Evolutionary conservation across 768 basidiomycete species (phyloP).

Genomic region (Suillus subaureus): DNA sequence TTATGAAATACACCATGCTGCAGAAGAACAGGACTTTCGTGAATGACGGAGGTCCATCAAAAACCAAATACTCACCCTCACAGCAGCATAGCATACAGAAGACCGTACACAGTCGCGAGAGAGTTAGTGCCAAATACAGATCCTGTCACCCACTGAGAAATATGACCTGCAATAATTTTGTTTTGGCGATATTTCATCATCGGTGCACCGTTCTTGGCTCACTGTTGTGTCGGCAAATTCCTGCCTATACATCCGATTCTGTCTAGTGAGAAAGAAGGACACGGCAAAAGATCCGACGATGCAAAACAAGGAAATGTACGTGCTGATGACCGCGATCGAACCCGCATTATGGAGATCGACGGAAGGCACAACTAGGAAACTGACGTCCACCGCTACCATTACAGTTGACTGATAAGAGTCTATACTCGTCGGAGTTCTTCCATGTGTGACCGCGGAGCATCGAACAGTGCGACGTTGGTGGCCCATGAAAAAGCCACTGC

Average conservation of each 20-base stretch:
- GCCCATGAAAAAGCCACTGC: slow-evolving; percentile 9
- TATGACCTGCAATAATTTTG: neutral
- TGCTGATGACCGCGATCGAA: slow-evolving; percentile 15
- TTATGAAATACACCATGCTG: slow-evolving; percentile 31
- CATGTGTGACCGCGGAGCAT: slow-evolving; percentile 46
- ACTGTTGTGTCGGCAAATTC: slow-evolving; percentile 32
- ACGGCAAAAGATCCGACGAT: slow-evolving; percentile 38
- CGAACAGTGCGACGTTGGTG: slow-evolving; percentile 35
- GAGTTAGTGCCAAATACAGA: slow-evolving; percentile 20
- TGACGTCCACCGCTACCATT: slow-evolving; percentile 53
- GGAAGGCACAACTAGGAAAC: slow-evolving; percentile 51
- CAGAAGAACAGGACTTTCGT: neutral
- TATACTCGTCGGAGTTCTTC: slow-evolving; percentile 42
- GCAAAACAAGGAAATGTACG: slow-evolving; percentile 39
- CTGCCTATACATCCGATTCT: slow-evolving; percentile 33
- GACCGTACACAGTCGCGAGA: slow-evolving; percentile 33
- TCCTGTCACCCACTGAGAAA: slow-evolving; percentile 12
- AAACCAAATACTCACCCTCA: slow-evolving; percentile 17
- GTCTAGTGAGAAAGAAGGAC: slow-evolving; percentile 38
- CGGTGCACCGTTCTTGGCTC: slow-evolving; percentile 1
- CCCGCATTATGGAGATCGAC: slow-evolving; percentile 24
- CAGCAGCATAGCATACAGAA: slow-evolving; percentile 36
- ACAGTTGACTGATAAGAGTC: slow-evolving; percentile 44
- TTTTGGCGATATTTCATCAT: neutral
- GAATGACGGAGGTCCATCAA: neutral